Conservation (phyloP, 176 grass and related monocot genomes). For the Guadua angustifolia region DNA sequence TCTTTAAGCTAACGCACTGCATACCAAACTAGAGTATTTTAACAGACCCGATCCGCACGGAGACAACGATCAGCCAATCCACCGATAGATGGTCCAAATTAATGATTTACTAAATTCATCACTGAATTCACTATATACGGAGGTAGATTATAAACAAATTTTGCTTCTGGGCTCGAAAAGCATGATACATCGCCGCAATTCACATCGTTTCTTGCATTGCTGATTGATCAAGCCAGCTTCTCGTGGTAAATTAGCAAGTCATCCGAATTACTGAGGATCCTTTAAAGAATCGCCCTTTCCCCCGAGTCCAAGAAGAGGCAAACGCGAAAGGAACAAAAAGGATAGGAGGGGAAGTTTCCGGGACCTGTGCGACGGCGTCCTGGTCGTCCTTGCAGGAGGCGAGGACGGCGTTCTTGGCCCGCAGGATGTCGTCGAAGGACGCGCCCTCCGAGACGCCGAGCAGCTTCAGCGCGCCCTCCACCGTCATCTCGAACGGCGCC, state of each 20-base stretch:
- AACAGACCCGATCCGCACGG: background rate
- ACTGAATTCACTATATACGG: background rate
- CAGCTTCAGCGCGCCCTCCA: conserved; percentile 85
- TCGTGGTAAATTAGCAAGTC: conserved; percentile 7
- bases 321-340: background rate
- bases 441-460: conserved; percentile 71
- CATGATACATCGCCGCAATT: conserved; percentile 13
- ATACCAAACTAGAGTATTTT: conserved; percentile 14
- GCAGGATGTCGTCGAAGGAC: conserved; percentile 91
- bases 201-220: conserved; percentile 8
- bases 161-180: background rate
- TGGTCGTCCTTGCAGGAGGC: conserved; percentile 87
- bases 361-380: conserved; percentile 79
- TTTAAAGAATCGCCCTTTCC: background rate
- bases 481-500: conserved; percentile 81
- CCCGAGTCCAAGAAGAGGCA: background rate
- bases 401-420: conserved; percentile 83
- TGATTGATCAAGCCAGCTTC: conserved; percentile 1
- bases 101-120: background rate
- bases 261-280: background rate
- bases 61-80: conserved; percentile 14
- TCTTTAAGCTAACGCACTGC: conserved; percentile 24
- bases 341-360: conserved; percentile 17
- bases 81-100: background rate
- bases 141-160: conserved; percentile 17